A percentile compares a stretch with the other conserved stretches of the same genome.
Evolutionary conservation across 1,284 basidiomycete genomes (phyloP).

Genomic region (Ganoderma multipileum): DNA sequence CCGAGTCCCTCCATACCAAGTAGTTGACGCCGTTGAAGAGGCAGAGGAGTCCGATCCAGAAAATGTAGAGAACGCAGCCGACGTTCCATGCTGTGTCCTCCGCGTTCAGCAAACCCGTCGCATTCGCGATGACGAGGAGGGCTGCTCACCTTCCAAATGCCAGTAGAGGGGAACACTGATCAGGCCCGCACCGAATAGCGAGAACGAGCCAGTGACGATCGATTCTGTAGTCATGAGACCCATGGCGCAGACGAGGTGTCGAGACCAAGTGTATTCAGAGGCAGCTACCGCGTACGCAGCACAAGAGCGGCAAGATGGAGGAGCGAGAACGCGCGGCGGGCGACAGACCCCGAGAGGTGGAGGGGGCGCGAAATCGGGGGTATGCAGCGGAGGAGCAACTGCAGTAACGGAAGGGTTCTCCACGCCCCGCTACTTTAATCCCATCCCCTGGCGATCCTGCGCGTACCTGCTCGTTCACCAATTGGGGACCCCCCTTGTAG

Average conservation of each 20-base stretch:
- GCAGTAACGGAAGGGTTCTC: slow-evolving; percentile 21
- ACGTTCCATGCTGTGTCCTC: slow-evolving; percentile 47
- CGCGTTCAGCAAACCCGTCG: neutral
- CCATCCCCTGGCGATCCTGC: neutral
- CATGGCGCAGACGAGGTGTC: slow-evolving; percentile 14
- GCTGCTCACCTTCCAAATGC: slow-evolving; percentile 58
- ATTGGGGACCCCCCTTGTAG: slow-evolving; percentile 47
- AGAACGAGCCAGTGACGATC: slow-evolving; percentile 27
- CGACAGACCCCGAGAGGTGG: slow-evolving; percentile 4
- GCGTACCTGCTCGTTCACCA: slow-evolving; percentile 33
- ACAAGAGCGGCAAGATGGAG: slow-evolving; percentile 19
- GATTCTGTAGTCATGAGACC: slow-evolving; percentile 19
- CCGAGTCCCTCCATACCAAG: slow-evolving; percentile 69
- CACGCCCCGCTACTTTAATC: slow-evolving; percentile 27
- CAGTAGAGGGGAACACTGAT: slow-evolving; percentile 58
- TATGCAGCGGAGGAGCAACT: slow-evolving; percentile 33
- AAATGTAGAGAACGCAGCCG: slow-evolving; percentile 70
- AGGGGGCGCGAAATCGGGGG: slow-evolving; percentile 10
- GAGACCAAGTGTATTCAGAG: neutral
- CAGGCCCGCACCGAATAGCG: slow-evolving; percentile 27
- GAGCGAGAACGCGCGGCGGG: slow-evolving; percentile 5
- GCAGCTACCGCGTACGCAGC: slow-evolving; percentile 26
- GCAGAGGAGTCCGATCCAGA: slow-evolving; percentile 64
- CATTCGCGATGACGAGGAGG: neutral
- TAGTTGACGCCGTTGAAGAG: slow-evolving; percentile 68